Percentiles rank a stretch among this genome's conserved stretches.
phyloP scores from a whole-genome alignment of 23 red algal genomes.

The Gracilaria domingensis region DNA sequence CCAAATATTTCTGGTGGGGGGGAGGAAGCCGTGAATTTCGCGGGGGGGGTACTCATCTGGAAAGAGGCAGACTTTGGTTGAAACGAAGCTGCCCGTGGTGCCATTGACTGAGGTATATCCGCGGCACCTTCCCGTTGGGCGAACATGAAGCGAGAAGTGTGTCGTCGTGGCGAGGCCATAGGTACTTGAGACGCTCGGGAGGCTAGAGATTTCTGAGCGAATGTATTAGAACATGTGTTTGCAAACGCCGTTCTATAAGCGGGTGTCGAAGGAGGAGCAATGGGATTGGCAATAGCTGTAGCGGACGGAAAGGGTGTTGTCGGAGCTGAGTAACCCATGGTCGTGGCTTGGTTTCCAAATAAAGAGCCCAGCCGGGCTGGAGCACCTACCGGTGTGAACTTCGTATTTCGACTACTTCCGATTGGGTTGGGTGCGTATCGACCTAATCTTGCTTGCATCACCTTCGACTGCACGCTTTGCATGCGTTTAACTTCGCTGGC shows the following conservation, averaged over 20 bases:
- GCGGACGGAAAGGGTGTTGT: slow-evolving; percentile 2
- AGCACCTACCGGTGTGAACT: not conserved
- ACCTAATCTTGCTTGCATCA: not conserved
- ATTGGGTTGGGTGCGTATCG: not conserved
- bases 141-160: slow-evolving; percentile 29
- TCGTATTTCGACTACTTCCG: not conserved
- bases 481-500: slow-evolving; percentile 53
- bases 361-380: slow-evolving; percentile 36
- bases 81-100: not conserved
- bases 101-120: not conserved
- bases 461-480: not conserved
- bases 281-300: not conserved
- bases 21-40: not conserved
- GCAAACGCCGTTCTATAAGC: not conserved
- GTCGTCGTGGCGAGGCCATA: slow-evolving; percentile 9
- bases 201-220: not conserved
- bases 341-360: slow-evolving; percentile 35
- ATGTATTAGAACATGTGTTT: not conserved
- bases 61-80: slow-evolving; percentile 10
- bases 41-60: not conserved
- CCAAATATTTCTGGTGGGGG: not conserved
- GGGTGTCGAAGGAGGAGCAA: not conserved
- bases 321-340: not conserved
- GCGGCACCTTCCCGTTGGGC: slow-evolving; percentile 7
- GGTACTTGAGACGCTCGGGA: not conserved